Evolutionary conservation across 306 rosid genomes (phyloP), one percentile per base, ranked within the genome.

Genomic region (Argentina anserina): DNA sequence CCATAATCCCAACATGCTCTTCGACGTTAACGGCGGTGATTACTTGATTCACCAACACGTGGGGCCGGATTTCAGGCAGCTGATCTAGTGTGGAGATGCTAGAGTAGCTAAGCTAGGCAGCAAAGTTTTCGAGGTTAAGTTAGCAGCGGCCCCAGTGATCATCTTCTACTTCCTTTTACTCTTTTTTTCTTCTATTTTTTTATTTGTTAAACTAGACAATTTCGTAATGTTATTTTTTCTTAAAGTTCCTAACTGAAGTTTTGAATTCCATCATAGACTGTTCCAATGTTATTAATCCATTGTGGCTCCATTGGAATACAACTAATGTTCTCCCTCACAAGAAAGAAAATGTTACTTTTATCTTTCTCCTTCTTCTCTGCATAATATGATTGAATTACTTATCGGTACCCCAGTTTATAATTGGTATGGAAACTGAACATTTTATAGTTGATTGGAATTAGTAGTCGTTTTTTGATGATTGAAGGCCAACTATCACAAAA

Each of bases 31-130:
- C 87, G 86, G 84, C 21, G 96, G 89, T 0, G 99, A 94, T 71
- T 89, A 82, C 84, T 82, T 87, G 86, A 94, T 94, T 41, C 92
- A 91, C 58, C 96, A 86, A 39, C 95, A 84, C 31, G 72, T 77
- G 78, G 93, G 87, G 5, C 87, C 93, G 0, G 83, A 85, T 47
- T 89, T 84, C 84, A 66, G 89, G 37, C 88, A 89, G 86, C 79
- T 88, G 47, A 87, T 90, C 74, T 84, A 87, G 85, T 49, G 75
- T 13, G 20, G 23, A 36, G 56, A 52, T 18, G 71, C 69, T 79
- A 70, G 80, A 39, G 68, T 71, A 72, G 86, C 75, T 71, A 70
- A 71, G 62, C 74, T 53, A 36, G 66, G 53, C 41, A 70, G 36
- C 15, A 45, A 43, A 58, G 67, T 72, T 58, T 55, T 72, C 43